These are phyloP conservation scores for Cyathus striatus DNA, from an alignment of 768 basidiomycete species.

Conservation along the genomic window DNA sequence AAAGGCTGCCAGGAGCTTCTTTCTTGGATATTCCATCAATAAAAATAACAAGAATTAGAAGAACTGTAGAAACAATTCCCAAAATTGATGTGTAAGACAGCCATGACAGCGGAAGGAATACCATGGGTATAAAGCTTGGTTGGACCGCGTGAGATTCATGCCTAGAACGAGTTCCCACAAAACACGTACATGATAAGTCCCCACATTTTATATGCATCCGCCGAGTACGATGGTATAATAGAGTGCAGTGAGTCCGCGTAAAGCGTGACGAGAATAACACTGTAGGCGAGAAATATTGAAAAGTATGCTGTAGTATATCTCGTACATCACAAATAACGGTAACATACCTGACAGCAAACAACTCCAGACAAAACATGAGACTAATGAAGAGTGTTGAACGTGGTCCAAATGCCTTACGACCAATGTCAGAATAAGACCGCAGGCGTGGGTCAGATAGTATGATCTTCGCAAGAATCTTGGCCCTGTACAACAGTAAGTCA, in stretches of 20 bases:
- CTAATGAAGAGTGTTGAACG: conserved; percentile 62
- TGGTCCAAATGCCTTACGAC: conserved; percentile 81
- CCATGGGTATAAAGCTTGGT: conserved; percentile 79
- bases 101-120: conserved; percentile 80
- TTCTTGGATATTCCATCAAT: conserved; percentile 76
- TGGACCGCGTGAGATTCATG: too few species aligned
- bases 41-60: conserved; percentile 73
- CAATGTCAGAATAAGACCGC: conserved; percentile 86
- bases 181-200: conserved; percentile 69
- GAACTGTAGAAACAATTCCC: conserved; percentile 73
- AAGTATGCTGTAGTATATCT: too few species aligned
- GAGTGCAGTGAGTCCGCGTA: conserved; percentile 83
- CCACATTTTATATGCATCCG: conserved; percentile 70
- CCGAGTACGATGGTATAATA: conserved; percentile 61
- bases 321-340: too few species aligned
- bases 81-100: conserved; percentile 87
- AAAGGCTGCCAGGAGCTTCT: conserved; percentile 75
- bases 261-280: conserved; percentile 84
- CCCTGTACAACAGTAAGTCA: conserved; percentile 37
- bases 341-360: conserved; percentile 74
- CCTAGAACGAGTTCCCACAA: too few species aligned
- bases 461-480: conserved; percentile 78
- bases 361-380: conserved; percentile 77
- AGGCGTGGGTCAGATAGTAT: conserved; percentile 66
- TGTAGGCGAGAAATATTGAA: too few species aligned